phyloP scores from a whole-genome alignment of 768 basidiomycete species.

The Psilocybe azurescens region DNA sequence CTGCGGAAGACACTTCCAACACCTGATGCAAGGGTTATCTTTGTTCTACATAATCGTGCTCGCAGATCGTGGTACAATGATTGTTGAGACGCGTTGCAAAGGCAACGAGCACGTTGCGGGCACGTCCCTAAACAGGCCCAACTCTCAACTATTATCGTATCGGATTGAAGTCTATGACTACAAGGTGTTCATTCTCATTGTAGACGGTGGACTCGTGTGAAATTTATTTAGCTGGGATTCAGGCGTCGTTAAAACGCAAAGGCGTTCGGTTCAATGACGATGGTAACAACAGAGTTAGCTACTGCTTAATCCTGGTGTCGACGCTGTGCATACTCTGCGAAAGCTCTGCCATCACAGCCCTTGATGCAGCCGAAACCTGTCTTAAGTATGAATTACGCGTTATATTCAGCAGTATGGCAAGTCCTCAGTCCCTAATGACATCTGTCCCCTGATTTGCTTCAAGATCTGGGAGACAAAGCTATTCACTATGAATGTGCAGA shows the following conservation, averaged over 20 bases:
- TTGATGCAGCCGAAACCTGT: background rate
- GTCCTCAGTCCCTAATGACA: background rate
- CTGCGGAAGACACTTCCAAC: background rate
- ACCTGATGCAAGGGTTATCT: background rate
- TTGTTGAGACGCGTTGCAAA: background rate
- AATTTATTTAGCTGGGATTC: too few relatives aligned
- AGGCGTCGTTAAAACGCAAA: too few relatives aligned
- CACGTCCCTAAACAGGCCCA: background rate
- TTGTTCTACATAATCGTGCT: background rate
- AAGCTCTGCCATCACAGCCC: background rate
- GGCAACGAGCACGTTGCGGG: background rate
- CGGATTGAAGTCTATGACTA: too few relatives aligned
- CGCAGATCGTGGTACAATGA: background rate
- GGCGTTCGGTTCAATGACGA: too few relatives aligned
- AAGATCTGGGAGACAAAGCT: conserved; percentile 1
- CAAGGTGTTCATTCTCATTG: too few relatives aligned
- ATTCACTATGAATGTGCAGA: too few relatives aligned
- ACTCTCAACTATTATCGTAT: background rate
- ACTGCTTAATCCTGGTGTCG: background rate
- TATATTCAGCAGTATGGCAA: background rate
- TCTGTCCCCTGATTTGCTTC: background rate
- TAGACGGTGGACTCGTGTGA: too few relatives aligned
- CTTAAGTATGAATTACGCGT: background rate
- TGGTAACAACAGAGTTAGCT: too few relatives aligned
- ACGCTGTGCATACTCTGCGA: background rate